These are phyloP conservation scores for Penicillium concentricum DNA, from an alignment of 2,329 filamentous ascomycete genomes.

Conservation along the genomic window DNA sequence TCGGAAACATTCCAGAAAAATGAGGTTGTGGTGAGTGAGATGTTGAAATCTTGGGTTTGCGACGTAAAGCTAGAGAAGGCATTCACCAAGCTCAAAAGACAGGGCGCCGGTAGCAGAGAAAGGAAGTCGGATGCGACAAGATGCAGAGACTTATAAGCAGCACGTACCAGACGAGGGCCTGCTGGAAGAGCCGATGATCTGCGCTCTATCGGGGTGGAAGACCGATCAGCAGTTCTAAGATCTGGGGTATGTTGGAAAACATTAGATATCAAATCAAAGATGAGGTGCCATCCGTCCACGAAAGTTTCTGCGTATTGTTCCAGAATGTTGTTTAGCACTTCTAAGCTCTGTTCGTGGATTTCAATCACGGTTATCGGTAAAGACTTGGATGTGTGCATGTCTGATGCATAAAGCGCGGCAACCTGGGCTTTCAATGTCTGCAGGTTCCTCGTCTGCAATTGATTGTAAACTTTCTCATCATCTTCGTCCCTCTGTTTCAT, in stretches of 20 bases:
- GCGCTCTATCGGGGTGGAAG: slow-evolving; percentile 13
- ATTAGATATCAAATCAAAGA: slow-evolving; percentile 80
- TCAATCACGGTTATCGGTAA: slow-evolving; percentile 68
- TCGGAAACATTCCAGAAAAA: slow-evolving; percentile 97
- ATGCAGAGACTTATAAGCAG: slow-evolving; percentile 85
- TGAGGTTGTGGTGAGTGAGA: slow-evolving; percentile 89
- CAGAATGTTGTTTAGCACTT: slow-evolving; percentile 76
- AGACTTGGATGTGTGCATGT: slow-evolving; percentile 56
- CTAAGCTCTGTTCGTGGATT: slow-evolving; percentile 75
- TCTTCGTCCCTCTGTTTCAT: slow-evolving; percentile 41
- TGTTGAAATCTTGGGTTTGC: slow-evolving; percentile 89
- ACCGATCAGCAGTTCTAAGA: slow-evolving; percentile 29
- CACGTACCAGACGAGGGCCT: slow-evolving; percentile 75
- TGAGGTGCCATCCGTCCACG: slow-evolving; percentile 77
- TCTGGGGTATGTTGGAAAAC: slow-evolving; percentile 62
- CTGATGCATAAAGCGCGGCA: slow-evolving; percentile 55
- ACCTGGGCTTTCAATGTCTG: slow-evolving; percentile 64
- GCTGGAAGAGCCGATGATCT: slow-evolving; percentile 30
- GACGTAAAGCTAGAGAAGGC: slow-evolving; percentile 86
- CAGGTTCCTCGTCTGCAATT: slow-evolving; percentile 71
- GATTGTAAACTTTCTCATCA: slow-evolving; percentile 51
- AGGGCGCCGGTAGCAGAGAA: slow-evolving; percentile 67
- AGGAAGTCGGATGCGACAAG: slow-evolving; percentile 95
- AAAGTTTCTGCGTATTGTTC: slow-evolving; percentile 87
- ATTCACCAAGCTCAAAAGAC: slow-evolving; percentile 75